phyloP scores from a whole-genome alignment of 306 rosid genomes.

The Aeschynomene evenia region DNA sequence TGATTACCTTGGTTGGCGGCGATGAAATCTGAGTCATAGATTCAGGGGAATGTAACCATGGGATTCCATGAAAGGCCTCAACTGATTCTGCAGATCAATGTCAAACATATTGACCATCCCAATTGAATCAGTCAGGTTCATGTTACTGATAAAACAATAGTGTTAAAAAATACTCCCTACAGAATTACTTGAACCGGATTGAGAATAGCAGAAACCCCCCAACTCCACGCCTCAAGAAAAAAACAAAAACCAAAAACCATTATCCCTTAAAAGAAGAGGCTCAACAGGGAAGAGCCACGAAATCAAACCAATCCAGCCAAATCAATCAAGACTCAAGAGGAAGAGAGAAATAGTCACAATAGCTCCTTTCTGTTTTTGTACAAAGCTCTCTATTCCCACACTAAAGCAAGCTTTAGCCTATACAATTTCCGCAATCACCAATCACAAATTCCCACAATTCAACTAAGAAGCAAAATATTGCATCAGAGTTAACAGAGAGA shows the following conservation, averaged over 20 bases:
- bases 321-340: slow-evolving; percentile 13
- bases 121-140: no score
- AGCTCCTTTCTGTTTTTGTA: not conserved
- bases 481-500: not conserved
- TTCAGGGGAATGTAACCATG: no score
- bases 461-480: slow-evolving; percentile 8
- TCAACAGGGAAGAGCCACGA: slow-evolving; percentile 18
- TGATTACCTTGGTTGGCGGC: no score
- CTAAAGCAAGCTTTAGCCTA: slow-evolving; percentile 11
- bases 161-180: no score
- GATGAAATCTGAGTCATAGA: no score
- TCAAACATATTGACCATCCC: no score
- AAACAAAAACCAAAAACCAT: slow-evolving; percentile 33
- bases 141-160: no score
- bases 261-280: slow-evolving; percentile 32
- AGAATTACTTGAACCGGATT: slow-evolving; percentile 21
- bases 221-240: not conserved
- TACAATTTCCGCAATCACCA: not conserved
- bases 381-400: not conserved
- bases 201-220: not conserved
- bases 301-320: slow-evolving; percentile 20
- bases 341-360: not conserved
- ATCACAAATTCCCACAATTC: not conserved
- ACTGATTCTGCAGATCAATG: no score
- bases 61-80: no score